A percentile compares a stretch with the other conserved stretches of the same genome.
Evolutionary conservation across 257 asterid genomes (phyloP).

Genomic region (Fraxinus quadrangulata): DNA sequence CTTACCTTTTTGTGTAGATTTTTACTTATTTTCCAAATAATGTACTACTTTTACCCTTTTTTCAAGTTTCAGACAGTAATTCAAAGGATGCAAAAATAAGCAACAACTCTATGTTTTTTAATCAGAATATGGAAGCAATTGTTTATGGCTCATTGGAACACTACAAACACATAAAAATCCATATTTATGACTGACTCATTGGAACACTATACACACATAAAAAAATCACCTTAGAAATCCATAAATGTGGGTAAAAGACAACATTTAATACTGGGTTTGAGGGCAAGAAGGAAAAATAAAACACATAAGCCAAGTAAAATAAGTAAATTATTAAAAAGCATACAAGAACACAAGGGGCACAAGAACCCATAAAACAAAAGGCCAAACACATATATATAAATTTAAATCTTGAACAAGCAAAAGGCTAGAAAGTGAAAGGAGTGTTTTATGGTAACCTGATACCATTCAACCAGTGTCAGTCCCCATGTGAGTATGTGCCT

Average conservation of each 20-base stretch:
- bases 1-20: background rate
- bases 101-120: background rate
- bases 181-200: background rate
- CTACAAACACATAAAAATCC: slow-evolving; percentile 12
- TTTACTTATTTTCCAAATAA: background rate
- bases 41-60: background rate
- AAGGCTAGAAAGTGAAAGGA: slow-evolving; percentile 44
- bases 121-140: background rate
- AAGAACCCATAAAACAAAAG: slow-evolving; percentile 36
- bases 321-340: slow-evolving; percentile 19
- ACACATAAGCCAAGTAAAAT: slow-evolving; percentile 26
- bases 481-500: slow-evolving; percentile 48
- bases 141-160: background rate
- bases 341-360: slow-evolving; percentile 21
- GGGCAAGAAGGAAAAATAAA: background rate
- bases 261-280: background rate
- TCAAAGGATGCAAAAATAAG: slow-evolving; percentile 6
- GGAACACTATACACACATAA: too few relatives aligned
- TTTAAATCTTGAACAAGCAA: slow-evolving; percentile 14
- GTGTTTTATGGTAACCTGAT: slow-evolving; percentile 23
- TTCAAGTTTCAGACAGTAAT: background rate
- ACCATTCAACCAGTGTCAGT: slow-evolving; percentile 37
- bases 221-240: slow-evolving; percentile 16
- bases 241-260: slow-evolving; percentile 14
- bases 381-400: slow-evolving; percentile 36